Conservation (phyloP, 768 basidiomycete genomes). For the Suillus subaureus region DNA sequence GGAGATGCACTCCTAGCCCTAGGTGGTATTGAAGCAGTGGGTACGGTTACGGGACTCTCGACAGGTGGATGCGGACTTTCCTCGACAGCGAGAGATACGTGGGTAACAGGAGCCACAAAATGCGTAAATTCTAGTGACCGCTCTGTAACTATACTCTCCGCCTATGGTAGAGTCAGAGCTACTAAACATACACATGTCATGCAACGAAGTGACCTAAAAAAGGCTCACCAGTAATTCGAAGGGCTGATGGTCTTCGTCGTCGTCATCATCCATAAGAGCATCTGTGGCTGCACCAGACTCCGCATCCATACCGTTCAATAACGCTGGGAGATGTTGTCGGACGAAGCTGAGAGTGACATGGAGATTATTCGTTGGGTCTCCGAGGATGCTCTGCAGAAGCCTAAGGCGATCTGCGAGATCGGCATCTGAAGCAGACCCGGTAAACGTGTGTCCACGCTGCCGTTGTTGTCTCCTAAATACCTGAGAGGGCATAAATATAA, state of each 20-base stretch:
- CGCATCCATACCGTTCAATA: conserved; percentile 26
- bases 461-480: conserved; percentile 26
- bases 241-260: conserved; percentile 15
- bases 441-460: conserved; percentile 17
- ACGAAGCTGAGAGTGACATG: conserved; percentile 42
- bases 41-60: conserved; percentile 6
- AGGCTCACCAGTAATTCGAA: conserved; percentile 29
- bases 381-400: conserved; percentile 52
- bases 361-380: conserved; percentile 46
- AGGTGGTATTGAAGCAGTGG: conserved; percentile 9
- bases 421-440: conserved; percentile 27
- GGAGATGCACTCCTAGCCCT: conserved; percentile 8
- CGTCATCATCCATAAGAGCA: conserved; percentile 33
- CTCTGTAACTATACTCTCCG: conserved; percentile 8
- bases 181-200: conserved; percentile 24
- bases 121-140: background rate
- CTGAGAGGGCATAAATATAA: conserved; percentile 28
- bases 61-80: background rate
- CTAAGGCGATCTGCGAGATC: conserved; percentile 37
- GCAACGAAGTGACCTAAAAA: conserved; percentile 17
- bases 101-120: background rate
- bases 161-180: conserved; percentile 33
- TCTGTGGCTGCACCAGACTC: conserved; percentile 1
- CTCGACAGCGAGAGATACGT: background rate
- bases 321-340: conserved; percentile 33